A percentile compares a stretch with the other conserved stretches of the same genome.
These are phyloP conservation scores for Camelina neglecta DNA, from an alignment of 345 rosid genomes.

Conservation along the genomic window DNA sequence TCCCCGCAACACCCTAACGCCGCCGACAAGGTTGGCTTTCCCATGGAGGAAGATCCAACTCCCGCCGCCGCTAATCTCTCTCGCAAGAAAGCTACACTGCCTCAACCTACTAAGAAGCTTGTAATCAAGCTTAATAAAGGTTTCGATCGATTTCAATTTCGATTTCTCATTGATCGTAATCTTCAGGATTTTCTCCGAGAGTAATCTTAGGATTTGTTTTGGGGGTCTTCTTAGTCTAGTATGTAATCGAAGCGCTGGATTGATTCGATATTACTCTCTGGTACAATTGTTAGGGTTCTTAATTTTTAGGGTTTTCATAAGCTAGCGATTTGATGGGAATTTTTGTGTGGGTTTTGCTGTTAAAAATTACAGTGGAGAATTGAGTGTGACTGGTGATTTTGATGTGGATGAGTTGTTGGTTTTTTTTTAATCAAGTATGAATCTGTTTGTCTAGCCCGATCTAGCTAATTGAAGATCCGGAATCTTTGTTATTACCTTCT, in stretches of 20 bases:
- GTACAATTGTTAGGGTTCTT: slow-evolving; percentile 24
- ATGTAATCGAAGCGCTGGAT: slow-evolving; percentile 14
- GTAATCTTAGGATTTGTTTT: neutral
- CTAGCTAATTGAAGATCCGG: slow-evolving; percentile 15
- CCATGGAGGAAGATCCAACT: slow-evolving; percentile 69
- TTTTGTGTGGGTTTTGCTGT: slow-evolving; percentile 4
- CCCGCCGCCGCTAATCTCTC: slow-evolving; percentile 74
- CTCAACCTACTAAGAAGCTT: slow-evolving; percentile 85
- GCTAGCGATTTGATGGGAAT: slow-evolving; percentile 17
- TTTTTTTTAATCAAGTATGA: neutral
- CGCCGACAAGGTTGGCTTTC: slow-evolving; percentile 49
- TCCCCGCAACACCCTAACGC: slow-evolving; percentile 32
- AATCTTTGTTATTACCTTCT: neutral
- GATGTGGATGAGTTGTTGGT: slow-evolving; percentile 19
- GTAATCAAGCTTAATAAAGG: slow-evolving; percentile 92
- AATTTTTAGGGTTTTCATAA: slow-evolving; percentile 33
- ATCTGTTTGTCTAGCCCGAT: slow-evolving; percentile 6
- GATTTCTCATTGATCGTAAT: neutral
- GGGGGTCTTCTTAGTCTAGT: neutral
- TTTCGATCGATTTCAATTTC: slow-evolving; percentile 29
- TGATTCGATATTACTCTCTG: slow-evolving; percentile 21
- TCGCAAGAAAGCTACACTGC: slow-evolving; percentile 84
- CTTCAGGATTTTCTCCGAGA: neutral
- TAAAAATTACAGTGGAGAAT: neutral
- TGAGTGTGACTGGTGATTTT: slow-evolving; percentile 2